A percentile compares a stretch with the other conserved stretches of the same genome.
phyloP scores from a whole-genome alignment of 2,329 filamentous ascomycete genomes.

The Chaetomium sp. region DNA sequence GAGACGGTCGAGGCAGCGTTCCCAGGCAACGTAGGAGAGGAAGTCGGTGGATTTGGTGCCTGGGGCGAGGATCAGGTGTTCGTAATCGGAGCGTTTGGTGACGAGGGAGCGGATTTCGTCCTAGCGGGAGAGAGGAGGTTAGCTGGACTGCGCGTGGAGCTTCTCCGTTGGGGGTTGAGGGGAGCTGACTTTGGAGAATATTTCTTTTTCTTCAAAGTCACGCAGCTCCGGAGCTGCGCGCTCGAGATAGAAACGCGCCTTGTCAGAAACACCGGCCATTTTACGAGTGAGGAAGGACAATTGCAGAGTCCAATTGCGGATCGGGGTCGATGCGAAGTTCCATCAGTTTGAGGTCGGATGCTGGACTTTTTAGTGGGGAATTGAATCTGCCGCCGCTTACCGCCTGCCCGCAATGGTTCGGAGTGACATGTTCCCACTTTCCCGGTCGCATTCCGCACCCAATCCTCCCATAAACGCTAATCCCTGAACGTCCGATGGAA shows the following conservation, averaged over 20 bases:
- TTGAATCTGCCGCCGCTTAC: neutral
- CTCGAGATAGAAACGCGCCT: slow-evolving; percentile 92
- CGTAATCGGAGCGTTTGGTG: slow-evolving; percentile 84
- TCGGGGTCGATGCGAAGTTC: neutral
- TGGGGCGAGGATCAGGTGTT: slow-evolving; percentile 81
- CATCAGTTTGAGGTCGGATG: neutral
- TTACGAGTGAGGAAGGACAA: neutral
- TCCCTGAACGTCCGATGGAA: neutral
- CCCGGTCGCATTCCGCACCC: neutral
- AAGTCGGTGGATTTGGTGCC: slow-evolving; percentile 73
- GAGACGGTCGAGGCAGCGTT: slow-evolving; percentile 64
- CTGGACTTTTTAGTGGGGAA: slow-evolving; percentile 27
- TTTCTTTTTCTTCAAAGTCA: slow-evolving; percentile 84
- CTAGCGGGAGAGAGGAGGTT: slow-evolving; percentile 34
- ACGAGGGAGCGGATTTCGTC: slow-evolving; percentile 88
- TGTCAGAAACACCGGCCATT: slow-evolving; percentile 84
- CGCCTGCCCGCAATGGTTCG: neutral
- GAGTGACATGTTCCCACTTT: neutral
- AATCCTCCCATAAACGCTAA: neutral
- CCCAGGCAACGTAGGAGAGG: slow-evolving; percentile 72
- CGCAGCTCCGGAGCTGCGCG: slow-evolving; percentile 86
- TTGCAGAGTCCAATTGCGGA: neutral
- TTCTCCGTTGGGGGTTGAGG: neutral
- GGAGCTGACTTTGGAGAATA: slow-evolving; percentile 67
- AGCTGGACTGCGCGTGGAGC: neutral